A percentile compares a stretch with the other conserved stretches of the same genome.
Conservation (phyloP, 331 rosid genomes). For the Malus hybrid region DNA sequence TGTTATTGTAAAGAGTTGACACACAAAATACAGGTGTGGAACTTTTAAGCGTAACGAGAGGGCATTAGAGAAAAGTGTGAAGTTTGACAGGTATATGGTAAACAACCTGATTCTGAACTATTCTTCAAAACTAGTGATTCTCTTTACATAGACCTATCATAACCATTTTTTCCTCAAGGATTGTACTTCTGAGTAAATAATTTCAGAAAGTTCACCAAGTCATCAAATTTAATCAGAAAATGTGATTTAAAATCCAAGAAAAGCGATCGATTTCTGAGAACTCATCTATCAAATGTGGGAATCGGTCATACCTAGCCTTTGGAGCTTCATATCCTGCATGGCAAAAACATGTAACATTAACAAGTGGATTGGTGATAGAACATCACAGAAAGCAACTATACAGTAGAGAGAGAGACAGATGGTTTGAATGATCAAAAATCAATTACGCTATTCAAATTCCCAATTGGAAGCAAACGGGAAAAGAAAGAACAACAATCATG, state of each 20-base stretch:
- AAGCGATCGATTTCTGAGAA: not conserved
- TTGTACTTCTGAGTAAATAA: not conserved
- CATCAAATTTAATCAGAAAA: not conserved
- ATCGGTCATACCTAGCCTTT: constrained; percentile 13
- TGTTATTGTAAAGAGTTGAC: too few species aligned
- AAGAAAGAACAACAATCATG: not conserved
- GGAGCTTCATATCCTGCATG: constrained; percentile 28
- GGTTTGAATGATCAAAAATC: not conserved
- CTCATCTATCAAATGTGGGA: not conserved
- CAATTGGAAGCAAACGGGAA: not conserved
- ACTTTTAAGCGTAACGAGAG: not conserved
- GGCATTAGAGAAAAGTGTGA: not conserved
- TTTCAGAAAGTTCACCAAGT: not conserved
- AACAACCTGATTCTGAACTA: not conserved
- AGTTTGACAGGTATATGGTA: not conserved
- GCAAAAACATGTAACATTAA: not conserved
- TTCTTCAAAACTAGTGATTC: not conserved
- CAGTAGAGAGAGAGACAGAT: not conserved
- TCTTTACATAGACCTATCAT: not conserved
- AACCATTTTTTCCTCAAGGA: not conserved
- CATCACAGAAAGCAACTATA: not conserved
- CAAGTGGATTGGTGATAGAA: not conserved
- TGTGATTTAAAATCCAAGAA: not conserved
- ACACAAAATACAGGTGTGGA: too few species aligned
- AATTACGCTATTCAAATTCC: not conserved